Evolutionary conservation across 2,329 filamentous ascomycete species (phyloP).

Genomic region (Metarhizium humberi): DNA sequence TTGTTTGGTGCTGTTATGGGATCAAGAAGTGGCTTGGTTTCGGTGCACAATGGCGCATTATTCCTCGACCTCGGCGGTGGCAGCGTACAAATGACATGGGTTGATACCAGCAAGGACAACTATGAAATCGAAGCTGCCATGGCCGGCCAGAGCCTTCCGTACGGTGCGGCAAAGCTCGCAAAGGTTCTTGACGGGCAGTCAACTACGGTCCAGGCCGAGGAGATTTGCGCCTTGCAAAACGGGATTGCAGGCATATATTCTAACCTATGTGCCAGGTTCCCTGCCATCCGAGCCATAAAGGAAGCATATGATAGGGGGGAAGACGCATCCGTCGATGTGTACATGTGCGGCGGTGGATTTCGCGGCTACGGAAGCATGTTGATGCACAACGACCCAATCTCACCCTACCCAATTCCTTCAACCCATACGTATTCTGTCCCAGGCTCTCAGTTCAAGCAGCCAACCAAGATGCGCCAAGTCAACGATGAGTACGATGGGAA

Average conservation of each 20-base stretch:
- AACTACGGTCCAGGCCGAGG: slow-evolving; percentile 29
- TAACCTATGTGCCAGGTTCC: slow-evolving; percentile 38
- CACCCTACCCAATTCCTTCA: slow-evolving; percentile 74
- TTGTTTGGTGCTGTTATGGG: slow-evolving; percentile 70
- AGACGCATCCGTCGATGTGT: slow-evolving; percentile 53
- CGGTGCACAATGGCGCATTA: slow-evolving; percentile 54
- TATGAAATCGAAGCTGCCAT: slow-evolving; percentile 46
- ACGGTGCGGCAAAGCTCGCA: slow-evolving; percentile 50
- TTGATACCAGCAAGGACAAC: slow-evolving; percentile 36
- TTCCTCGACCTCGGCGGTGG: slow-evolving; percentile 82
- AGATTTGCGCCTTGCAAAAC: slow-evolving; percentile 44
- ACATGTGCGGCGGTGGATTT: slow-evolving; percentile 84
- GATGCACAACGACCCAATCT: slow-evolving; percentile 64
- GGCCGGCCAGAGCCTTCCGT: slow-evolving; percentile 49
- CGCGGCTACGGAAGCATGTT: slow-evolving; percentile 84
- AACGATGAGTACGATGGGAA: slow-evolving; percentile 43
- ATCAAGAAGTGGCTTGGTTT: slow-evolving; percentile 62
- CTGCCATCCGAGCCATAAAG: slow-evolving; percentile 33
- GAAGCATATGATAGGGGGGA: slow-evolving; percentile 24
- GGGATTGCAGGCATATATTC: slow-evolving; percentile 53
- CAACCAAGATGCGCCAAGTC: slow-evolving; percentile 38
- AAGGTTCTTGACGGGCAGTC: slow-evolving; percentile 34
- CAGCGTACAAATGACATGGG: slow-evolving; percentile 56
- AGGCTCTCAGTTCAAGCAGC: slow-evolving; percentile 49
- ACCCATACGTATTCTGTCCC: slow-evolving; percentile 69